Evolutionary conservation across 129 eudicot species (phyloP).

Genomic region (Centella asiatica): DNA sequence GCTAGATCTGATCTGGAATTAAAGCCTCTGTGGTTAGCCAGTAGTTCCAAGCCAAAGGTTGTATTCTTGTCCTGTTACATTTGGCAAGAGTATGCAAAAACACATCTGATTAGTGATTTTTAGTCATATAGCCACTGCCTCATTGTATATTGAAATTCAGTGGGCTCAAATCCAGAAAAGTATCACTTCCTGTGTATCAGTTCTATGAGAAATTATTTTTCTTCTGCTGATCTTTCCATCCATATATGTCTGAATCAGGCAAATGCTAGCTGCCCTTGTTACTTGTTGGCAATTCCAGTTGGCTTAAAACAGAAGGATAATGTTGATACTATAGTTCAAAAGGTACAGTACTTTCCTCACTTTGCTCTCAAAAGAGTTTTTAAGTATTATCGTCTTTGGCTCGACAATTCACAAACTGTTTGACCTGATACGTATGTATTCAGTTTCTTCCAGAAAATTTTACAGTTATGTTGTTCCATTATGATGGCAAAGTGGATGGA

Average conservation of each 20-base stretch:
- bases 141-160: background rate
- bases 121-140: constrained; percentile 5
- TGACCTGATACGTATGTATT: constrained; percentile 22
- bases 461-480: constrained; percentile 77
- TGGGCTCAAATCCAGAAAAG: background rate
- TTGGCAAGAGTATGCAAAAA: background rate
- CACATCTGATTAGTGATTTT: constrained; percentile 1
- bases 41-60: constrained; percentile 64
- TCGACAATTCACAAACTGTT: constrained; percentile 9
- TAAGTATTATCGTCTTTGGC: background rate
- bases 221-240: constrained; percentile 2
- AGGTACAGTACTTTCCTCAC: constrained; percentile 35
- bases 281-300: constrained; percentile 76
- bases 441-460: constrained; percentile 94
- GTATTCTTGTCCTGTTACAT: constrained; percentile 3
- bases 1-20: constrained; percentile 73
- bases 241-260: constrained; percentile 29
- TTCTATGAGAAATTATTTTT: constrained; percentile 10
- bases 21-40: constrained; percentile 70
- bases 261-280: constrained; percentile 29
- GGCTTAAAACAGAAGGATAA: constrained; percentile 69
- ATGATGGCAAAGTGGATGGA: constrained; percentile 81
- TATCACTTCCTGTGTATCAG: background rate
- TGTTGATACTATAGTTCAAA: constrained; percentile 59
- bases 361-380: constrained; percentile 3